These are phyloP conservation scores for Limnanthes douglasii DNA, from an alignment of 345 rosid species.

Conservation along the genomic window DNA sequence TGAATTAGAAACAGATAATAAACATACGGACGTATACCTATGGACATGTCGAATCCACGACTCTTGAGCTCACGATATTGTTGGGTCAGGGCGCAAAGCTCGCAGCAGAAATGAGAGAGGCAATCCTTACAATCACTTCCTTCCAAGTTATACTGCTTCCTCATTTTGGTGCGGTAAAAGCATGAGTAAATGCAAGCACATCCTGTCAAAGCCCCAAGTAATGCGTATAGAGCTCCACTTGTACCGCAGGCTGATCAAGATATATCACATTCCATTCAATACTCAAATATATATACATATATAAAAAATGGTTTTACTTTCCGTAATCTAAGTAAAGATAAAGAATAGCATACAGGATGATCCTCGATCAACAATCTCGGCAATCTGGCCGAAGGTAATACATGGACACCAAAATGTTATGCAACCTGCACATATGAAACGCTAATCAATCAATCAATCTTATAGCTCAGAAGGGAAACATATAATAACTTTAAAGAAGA, in stretches of 20 bases:
- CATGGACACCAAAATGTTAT: conserved; percentile 64
- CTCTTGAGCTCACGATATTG: conserved; percentile 41
- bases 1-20: not conserved
- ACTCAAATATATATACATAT: not conserved
- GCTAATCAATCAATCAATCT: no score
- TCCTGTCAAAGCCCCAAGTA: conserved; percentile 22
- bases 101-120: conserved; percentile 38
- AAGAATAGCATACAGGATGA: conserved; percentile 24
- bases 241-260: conserved; percentile 29
- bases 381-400: conserved; percentile 43
- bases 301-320: not conserved
- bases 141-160: conserved; percentile 36
- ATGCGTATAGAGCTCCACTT: conserved; percentile 25
- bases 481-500: not conserved
- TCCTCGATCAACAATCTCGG: conserved; percentile 55
- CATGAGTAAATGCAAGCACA: conserved; percentile 44
- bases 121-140: conserved; percentile 40
- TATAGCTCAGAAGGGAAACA: not conserved
- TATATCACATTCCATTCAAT: not conserved
- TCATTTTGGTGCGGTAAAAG: conserved; percentile 41
- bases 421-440: conserved; percentile 42
- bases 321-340: not conserved
- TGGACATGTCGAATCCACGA: conserved; percentile 46
- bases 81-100: conserved; percentile 48
- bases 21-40: conserved; percentile 13